Evolutionary conservation across 169 alveolate genomes (phyloP), one percentile per base, ranked within the genome.

Genomic region (Plasmodium falciparum): DNA sequence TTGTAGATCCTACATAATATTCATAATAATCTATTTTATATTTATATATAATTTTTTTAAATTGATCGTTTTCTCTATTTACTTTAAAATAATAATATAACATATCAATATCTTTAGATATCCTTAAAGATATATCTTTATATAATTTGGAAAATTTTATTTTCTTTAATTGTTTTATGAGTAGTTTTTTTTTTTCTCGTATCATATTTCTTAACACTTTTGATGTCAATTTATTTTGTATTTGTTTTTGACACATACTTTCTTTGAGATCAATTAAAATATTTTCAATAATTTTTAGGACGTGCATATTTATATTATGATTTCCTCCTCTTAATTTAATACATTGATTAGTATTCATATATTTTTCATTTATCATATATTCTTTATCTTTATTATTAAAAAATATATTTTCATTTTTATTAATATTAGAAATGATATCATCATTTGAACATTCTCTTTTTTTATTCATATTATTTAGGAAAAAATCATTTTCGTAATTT

Each of bases 141-240:
- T 78, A 78, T 65, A 78, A 78, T 78, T 78, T 78, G 12, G 71
- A 65, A 49, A 49, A 78, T 49, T 52, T 78, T 17, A 78, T 78
- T 78, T 78, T 78, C 22, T 66, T 78, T 20, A 78, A 58, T 52
- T 78, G 80, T 24, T 65, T 78, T 50, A 65, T 50, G 20, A 78
- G 65, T 8, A 20, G 45, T 29, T 78, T 78, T 26, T 52, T 78
- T 52, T 67, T 78, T 65, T 78, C 89, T 59, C 65, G 50, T 69
- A 78, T 45, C 17, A 78, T n/a, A 59, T 59, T 49, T 78, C 54
- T 65, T 12, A 78, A 59, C 11, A 22, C 49, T 3, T 59, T 12
- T 8, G 56, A 9, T 11, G 74, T 22, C 3, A 52, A 49, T 26
- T 66, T 45, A 17, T 52, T 66, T n/a, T 66, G 54, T 24, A 50